phyloP scores from a whole-genome alignment of 345 rosid genomes.

The Draba incana region DNA sequence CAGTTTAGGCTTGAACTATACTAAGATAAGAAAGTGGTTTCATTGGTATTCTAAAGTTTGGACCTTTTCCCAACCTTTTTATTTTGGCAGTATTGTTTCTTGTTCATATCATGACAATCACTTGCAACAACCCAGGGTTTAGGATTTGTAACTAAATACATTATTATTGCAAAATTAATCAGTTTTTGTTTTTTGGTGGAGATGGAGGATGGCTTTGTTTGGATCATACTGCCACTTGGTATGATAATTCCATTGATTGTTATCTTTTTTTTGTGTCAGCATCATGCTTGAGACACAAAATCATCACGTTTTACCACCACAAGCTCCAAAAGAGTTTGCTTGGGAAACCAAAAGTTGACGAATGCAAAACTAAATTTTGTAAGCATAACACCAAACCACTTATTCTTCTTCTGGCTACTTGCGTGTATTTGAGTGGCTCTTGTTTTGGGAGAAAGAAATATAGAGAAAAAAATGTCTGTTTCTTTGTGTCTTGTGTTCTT shows the following conservation, averaged over 20 bases:
- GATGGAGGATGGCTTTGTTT: slow-evolving; percentile 34
- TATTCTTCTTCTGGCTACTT: slow-evolving; percentile 17
- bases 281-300: slow-evolving; percentile 28
- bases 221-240: slow-evolving; percentile 37
- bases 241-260: slow-evolving; percentile 17
- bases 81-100: slow-evolving; percentile 29
- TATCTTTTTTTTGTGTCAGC: slow-evolving; percentile 30
- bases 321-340: slow-evolving; percentile 39
- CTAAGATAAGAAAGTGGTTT: slow-evolving; percentile 8
- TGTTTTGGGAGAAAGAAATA: slow-evolving; percentile 17
- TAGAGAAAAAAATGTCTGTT: slow-evolving; percentile 23
- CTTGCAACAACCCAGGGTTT: background rate
- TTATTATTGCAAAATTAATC: background rate
- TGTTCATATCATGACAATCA: slow-evolving; percentile 32
- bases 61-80: slow-evolving; percentile 8
- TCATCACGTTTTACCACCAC: slow-evolving; percentile 19
- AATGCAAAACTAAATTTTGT: slow-evolving; percentile 29
- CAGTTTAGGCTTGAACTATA: slow-evolving; percentile 16
- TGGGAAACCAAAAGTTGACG: slow-evolving; percentile 34
- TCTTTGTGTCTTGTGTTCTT: slow-evolving; percentile 27
- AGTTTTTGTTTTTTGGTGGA: background rate
- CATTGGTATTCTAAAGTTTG: slow-evolving; percentile 33
- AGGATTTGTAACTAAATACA: slow-evolving; percentile 12
- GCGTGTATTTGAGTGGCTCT: slow-evolving; percentile 13
- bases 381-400: slow-evolving; percentile 22